phyloP scores from a whole-genome alignment of 2,329 filamentous ascomycete species.

The Ophiostoma angusticollis region DNA sequence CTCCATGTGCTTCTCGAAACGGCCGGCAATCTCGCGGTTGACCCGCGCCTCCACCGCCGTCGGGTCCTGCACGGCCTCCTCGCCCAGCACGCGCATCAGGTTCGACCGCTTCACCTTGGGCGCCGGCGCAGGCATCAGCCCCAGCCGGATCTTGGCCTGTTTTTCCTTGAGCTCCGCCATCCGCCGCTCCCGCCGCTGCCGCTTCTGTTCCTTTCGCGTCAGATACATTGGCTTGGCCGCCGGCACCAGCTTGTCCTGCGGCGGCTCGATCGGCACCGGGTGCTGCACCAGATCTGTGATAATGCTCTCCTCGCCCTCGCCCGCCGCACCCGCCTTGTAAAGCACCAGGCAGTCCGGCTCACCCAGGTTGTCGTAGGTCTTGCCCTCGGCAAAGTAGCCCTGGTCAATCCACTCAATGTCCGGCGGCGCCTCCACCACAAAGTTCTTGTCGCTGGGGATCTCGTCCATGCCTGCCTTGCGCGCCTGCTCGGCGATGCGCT shows the following conservation, averaged over 20 bases:
- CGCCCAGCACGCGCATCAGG: conserved; percentile 90
- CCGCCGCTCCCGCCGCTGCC: conserved; percentile 75
- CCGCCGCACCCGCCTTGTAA: neutral
- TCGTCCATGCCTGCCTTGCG: conserved; percentile 90
- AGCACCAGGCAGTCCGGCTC: conserved; percentile 46
- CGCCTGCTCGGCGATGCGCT: conserved; percentile 74
- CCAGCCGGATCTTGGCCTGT: conserved; percentile 88
- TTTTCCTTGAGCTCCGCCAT: conserved; percentile 92
- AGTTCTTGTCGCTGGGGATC: conserved; percentile 81
- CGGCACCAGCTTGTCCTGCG: conserved; percentile 73
- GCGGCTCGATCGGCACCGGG: conserved; percentile 78
- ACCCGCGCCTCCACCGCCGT: conserved; percentile 93
- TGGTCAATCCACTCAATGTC: conserved; percentile 98
- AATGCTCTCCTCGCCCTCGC: conserved; percentile 63
- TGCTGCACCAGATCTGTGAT: conserved; percentile 88
- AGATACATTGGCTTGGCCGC: conserved; percentile 82
- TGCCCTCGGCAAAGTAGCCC: conserved; percentile 56
- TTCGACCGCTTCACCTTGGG: conserved; percentile 97
- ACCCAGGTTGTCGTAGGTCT: conserved; percentile 60
- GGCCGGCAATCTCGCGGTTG: conserved; percentile 82
- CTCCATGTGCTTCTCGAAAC: conserved; percentile 62
- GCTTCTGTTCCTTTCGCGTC: conserved; percentile 81
- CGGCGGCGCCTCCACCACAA: conserved; percentile 70
- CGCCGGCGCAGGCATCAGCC: conserved; percentile 76
- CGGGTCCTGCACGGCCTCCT: conserved; percentile 84